Evolutionary conservation across 192 early-diverging fungal species (phyloP).

Genomic region (Coemansia sp.): DNA sequence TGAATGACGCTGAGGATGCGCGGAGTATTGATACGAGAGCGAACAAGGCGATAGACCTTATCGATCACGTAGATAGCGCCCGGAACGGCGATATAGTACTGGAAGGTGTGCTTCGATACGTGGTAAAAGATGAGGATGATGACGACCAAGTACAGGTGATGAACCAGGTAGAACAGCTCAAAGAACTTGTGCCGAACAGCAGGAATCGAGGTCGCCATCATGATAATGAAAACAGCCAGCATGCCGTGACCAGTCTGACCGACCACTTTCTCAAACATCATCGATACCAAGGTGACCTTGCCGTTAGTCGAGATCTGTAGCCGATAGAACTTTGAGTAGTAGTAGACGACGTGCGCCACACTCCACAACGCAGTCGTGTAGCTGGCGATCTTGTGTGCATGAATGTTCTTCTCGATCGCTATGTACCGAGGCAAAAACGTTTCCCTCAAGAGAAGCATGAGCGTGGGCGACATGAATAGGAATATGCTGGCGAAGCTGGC

Average conservation of each 20-base stretch:
- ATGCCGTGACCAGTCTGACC: constrained; percentile 71
- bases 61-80: constrained; percentile 64
- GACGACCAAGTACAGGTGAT: constrained; percentile 76
- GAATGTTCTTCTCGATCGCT: constrained; percentile 75
- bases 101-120: constrained; percentile 65
- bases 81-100: constrained; percentile 69
- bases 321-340: constrained; percentile 68
- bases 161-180: constrained; percentile 81
- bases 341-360: constrained; percentile 61
- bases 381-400: constrained; percentile 73
- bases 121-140: constrained; percentile 70
- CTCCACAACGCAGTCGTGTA: constrained; percentile 67
- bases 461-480: constrained; percentile 73
- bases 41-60: constrained; percentile 63
- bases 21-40: constrained; percentile 59
- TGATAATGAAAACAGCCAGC: constrained; percentile 4
- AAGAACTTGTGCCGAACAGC: constrained; percentile 37
- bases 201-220: constrained; percentile 22
- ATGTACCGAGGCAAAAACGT: constrained; percentile 66
- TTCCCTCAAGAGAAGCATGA: constrained; percentile 63
- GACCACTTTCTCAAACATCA: constrained; percentile 57
- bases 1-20: constrained; percentile 76
- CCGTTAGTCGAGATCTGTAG: constrained; percentile 13
- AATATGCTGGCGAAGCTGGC: constrained; percentile 55
- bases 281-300: constrained; percentile 31